Conservation (phyloP, 108 stramenopile genomes). For the Heterococcus sp. region DNA sequence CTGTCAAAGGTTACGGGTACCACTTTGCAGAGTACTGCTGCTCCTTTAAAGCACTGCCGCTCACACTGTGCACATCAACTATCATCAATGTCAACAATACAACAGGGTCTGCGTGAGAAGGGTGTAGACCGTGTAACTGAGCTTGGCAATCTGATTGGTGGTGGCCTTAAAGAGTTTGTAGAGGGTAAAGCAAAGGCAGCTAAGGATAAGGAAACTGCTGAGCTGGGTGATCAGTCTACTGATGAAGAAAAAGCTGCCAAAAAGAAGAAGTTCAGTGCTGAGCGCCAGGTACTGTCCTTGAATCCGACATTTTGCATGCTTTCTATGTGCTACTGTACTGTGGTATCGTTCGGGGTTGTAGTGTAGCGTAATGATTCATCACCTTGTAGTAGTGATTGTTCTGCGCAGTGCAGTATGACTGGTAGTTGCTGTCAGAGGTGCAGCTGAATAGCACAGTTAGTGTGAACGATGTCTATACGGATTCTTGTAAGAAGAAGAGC, state of each 20-base stretch:
- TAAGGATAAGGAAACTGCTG: too few relatives aligned
- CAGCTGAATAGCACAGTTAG: too few relatives aligned
- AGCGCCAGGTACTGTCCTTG: neutral
- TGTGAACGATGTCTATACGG: too few relatives aligned
- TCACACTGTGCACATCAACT: neutral
- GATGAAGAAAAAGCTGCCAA: neutral
- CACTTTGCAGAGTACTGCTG: neutral
- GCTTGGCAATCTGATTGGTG: neutral
- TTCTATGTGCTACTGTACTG: too few relatives aligned
- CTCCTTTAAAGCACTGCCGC: neutral
- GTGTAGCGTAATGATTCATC: too few relatives aligned
- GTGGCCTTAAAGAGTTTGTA: neutral
- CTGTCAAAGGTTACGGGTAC: neutral
- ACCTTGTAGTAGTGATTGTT: too few relatives aligned
- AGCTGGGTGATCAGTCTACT: neutral
- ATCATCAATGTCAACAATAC: neutral
- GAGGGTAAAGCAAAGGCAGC: neutral
- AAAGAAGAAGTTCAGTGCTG: neutral
- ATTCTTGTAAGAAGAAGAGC: too few relatives aligned
- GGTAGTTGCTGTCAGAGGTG: too few relatives aligned
- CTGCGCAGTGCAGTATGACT: too few relatives aligned
- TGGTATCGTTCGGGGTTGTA: too few relatives aligned
- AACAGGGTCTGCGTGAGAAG: neutral
- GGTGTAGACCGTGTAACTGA: neutral
- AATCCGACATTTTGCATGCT: too few relatives aligned